Percentiles rank a stretch among this genome's conserved stretches.
Conservation (phyloP, 805 yeast species). For the Candida mattraensis region DNA sequence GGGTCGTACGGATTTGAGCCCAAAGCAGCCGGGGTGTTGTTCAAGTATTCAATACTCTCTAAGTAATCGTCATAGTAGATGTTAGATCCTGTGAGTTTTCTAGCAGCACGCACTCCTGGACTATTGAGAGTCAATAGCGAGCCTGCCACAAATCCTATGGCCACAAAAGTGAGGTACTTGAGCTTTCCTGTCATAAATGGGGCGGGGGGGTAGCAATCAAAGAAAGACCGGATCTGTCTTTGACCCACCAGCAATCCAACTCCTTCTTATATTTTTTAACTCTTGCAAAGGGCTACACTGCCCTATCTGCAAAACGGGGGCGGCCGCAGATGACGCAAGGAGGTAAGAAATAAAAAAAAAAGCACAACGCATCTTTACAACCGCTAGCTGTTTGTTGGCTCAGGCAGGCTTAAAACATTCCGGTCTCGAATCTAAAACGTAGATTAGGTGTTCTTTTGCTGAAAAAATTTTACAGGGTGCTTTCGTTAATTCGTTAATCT, state of each 20-base stretch:
- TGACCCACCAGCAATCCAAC: too few species aligned
- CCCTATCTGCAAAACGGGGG: too few species aligned
- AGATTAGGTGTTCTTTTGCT: not conserved
- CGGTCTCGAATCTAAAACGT: too few species aligned
- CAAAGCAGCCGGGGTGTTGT: conserved; percentile 8
- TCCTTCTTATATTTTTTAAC: too few species aligned
- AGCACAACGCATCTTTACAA: too few species aligned
- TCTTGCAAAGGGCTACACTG: too few species aligned
- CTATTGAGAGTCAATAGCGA: conserved; percentile 2
- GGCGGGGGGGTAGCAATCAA: too few species aligned
- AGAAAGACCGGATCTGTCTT: too few species aligned
- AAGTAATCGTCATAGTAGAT: conserved; percentile 10
- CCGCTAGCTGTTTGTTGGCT: too few species aligned
- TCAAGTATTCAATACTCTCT: conserved; percentile 7
- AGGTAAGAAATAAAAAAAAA: conserved; percentile 1
- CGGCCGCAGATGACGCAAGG: too few species aligned
- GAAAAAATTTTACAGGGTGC: not conserved
- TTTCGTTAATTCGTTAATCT: not conserved
- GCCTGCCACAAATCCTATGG: conserved; percentile 9
- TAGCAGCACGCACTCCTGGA: conserved; percentile 3
- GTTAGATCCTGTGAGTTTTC: conserved; percentile 3
- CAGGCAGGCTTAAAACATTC: too few species aligned
- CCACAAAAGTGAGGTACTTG: conserved; percentile 3
- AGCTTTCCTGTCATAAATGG: conserved; percentile 4
- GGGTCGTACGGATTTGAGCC: conserved; percentile 18